phyloP scores from a whole-genome alignment of 805 yeast genomes.

The Barnettozyma botsteinii region DNA sequence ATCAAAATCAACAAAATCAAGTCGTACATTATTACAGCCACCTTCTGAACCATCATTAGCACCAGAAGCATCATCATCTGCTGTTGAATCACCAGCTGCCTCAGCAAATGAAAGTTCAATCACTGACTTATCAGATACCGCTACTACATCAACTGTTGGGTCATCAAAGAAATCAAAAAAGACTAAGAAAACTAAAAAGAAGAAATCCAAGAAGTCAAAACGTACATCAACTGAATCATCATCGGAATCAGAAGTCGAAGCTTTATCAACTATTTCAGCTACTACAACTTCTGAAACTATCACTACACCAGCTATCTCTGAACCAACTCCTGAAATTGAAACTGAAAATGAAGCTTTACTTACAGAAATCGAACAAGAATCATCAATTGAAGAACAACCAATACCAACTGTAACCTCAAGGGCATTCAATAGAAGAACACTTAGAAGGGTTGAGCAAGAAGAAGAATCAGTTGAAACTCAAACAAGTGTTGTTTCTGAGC shows the following conservation, averaged over 20 bases:
- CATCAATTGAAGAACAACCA: background rate
- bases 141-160: background rate
- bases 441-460: no score
- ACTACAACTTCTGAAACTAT: background rate
- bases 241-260: background rate
- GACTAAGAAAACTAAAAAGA: conserved; percentile 10
- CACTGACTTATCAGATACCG: no score
- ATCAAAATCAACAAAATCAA: background rate
- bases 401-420: background rate
- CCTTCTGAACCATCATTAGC: background rate
- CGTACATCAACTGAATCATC: background rate
- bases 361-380: no score
- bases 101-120: no score
- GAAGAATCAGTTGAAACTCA: background rate
- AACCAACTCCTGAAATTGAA: background rate
- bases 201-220: conserved; percentile 9
- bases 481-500: background rate
- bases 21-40: background rate
- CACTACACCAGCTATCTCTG: background rate
- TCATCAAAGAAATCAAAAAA: conserved; percentile 2
- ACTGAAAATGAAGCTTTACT: background rate
- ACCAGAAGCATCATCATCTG: background rate
- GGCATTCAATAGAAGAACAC: no score
- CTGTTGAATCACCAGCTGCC: background rate
- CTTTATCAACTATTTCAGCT: no score